Evolutionary conservation across 2,329 filamentous ascomycete species (phyloP).

Genomic region (Xylariaceae sp.): DNA sequence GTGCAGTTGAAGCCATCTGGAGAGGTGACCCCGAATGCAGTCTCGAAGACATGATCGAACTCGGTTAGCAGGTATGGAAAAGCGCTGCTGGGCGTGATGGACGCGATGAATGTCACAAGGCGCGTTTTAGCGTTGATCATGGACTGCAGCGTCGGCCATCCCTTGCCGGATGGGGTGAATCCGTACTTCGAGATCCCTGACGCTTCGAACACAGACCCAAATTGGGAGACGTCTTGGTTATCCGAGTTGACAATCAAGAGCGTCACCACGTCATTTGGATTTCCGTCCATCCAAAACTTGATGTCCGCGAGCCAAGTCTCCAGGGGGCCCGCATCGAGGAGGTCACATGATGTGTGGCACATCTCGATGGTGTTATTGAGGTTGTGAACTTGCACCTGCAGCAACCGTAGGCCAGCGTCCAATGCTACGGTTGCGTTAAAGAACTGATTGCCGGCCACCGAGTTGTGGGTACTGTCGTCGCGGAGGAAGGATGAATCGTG

Average conservation of each 20-base stretch:
- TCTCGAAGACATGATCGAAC: slow-evolving; percentile 68
- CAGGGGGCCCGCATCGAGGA: slow-evolving; percentile 66
- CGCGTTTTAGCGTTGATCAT: slow-evolving; percentile 61
- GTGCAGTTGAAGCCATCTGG: slow-evolving; percentile 67
- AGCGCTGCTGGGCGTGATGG: slow-evolving; percentile 38
- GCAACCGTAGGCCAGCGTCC: slow-evolving; percentile 64
- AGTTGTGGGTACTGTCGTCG: slow-evolving; percentile 57
- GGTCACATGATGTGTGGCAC: slow-evolving; percentile 64
- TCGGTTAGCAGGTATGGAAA: slow-evolving; percentile 61
- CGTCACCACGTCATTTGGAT: slow-evolving; percentile 73
- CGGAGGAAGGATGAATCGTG: slow-evolving; percentile 71
- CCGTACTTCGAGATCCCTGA: slow-evolving; percentile 55
- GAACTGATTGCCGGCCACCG: slow-evolving; percentile 67
- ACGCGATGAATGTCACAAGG: slow-evolving; percentile 67
- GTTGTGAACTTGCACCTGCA: slow-evolving; percentile 69
- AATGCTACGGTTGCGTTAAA: slow-evolving; percentile 69
- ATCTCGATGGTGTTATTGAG: slow-evolving; percentile 56
- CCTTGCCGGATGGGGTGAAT: slow-evolving; percentile 47
- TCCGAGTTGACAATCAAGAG: slow-evolving; percentile 64
- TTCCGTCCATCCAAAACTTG: slow-evolving; percentile 63
- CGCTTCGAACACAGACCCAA: slow-evolving; percentile 50
- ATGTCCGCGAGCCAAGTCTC: slow-evolving; percentile 60
- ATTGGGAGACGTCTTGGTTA: slow-evolving; percentile 48
- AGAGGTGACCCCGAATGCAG: slow-evolving; percentile 60
- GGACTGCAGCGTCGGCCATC: slow-evolving; percentile 66